These are phyloP conservation scores for Andrographis paniculata DNA, from an alignment of 305 asterid species.

Conservation along the genomic window DNA sequence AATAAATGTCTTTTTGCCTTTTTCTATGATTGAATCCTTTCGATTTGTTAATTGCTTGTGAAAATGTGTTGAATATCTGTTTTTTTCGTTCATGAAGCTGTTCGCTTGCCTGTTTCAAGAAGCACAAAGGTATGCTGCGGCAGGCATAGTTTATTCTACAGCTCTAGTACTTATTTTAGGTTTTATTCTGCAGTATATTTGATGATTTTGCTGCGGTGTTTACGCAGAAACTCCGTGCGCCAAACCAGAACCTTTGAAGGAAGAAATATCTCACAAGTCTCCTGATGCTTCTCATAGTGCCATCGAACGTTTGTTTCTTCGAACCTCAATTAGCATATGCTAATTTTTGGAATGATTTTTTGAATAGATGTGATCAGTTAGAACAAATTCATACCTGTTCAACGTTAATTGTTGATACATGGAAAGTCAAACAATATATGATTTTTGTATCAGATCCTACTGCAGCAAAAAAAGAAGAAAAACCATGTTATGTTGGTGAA, in stretches of 20 bases:
- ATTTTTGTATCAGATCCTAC: conserved; percentile 30
- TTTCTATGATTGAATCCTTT: too few species aligned
- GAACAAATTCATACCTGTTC: neutral
- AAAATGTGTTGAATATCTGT: conserved; percentile 14
- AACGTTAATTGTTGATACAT: neutral
- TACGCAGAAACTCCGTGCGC: conserved; percentile 63
- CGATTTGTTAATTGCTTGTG: conserved; percentile 5
- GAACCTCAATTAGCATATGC: too few species aligned
- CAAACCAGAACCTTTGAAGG: conserved; percentile 31
- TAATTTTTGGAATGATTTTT: too few species aligned
- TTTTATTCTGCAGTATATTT: conserved; percentile 1
- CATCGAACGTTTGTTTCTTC: conserved; percentile 1
- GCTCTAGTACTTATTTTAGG: conserved; percentile 8
- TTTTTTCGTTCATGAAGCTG: conserved; percentile 42
- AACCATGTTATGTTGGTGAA: conserved; percentile 41
- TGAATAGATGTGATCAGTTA: neutral
- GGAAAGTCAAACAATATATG: neutral
- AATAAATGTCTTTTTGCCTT: conserved; percentile 4
- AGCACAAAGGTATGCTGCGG: conserved; percentile 72
- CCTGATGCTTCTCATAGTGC: conserved; percentile 1
- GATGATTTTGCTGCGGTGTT: conserved; percentile 11
- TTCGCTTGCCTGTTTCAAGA: conserved; percentile 70
- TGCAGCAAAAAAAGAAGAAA: conserved; percentile 27
- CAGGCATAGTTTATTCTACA: neutral
- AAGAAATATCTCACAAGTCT: conserved; percentile 31